Evolutionary conservation across 148 eudicot genomes (phyloP).

Genomic region (Persicaria tinctoria): DNA sequence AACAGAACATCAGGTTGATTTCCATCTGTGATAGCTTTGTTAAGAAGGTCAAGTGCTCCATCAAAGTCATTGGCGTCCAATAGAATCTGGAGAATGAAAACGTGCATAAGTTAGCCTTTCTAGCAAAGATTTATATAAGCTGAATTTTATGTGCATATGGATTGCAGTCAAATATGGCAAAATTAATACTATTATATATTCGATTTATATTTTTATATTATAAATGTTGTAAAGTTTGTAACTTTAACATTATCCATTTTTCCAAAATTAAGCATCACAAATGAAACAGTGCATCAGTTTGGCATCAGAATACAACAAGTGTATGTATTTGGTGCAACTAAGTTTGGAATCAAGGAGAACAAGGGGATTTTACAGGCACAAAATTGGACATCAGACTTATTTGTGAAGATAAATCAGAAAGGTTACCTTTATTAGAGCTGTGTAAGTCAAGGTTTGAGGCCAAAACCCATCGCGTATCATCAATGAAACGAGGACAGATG

Average conservation of each 20-base stretch:
- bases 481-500: constrained; percentile 53
- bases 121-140: background rate
- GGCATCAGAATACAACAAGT: background rate
- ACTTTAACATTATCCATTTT: background rate
- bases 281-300: background rate
- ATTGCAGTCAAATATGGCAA: background rate
- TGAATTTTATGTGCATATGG: background rate
- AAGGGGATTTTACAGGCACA: background rate
- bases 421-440: constrained; percentile 63
- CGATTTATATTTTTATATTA: background rate
- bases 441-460: constrained; percentile 42
- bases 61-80: constrained; percentile 48
- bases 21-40: constrained; percentile 44
- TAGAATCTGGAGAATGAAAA: constrained; percentile 37
- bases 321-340: background rate
- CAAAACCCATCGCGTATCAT: constrained; percentile 67
- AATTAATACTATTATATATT: background rate
- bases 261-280: background rate
- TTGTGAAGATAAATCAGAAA: background rate
- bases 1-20: constrained; percentile 52
- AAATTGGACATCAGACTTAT: background rate
- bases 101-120: background rate
- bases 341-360: background rate
- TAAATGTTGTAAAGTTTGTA: background rate
- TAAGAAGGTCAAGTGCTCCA: constrained; percentile 56